A percentile compares a stretch with the other conserved stretches of the same genome.
Evolutionary conservation across 1,139 yeast species (phyloP).

Genomic region (Saccharomycopsis hybrid): DNA sequence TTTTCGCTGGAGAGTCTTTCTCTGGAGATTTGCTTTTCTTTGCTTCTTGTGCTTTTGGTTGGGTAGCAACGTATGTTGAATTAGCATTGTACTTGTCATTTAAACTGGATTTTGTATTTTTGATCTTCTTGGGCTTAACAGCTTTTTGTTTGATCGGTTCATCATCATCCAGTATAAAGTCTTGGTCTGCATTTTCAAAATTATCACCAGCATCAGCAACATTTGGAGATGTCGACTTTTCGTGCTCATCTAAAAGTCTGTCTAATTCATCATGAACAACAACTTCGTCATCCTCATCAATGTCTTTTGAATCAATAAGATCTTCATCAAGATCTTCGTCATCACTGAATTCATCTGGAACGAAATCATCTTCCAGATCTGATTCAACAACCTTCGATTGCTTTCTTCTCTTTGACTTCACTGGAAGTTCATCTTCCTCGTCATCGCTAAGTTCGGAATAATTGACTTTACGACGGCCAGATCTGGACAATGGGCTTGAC

Average conservation of each 20-base stretch:
- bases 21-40: conserved; percentile 24
- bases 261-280: conserved; percentile 18
- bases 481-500: conserved; percentile 17
- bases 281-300: conserved; percentile 22
- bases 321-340: conserved; percentile 30
- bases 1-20: conserved; percentile 34
- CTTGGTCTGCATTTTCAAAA: conserved; percentile 21
- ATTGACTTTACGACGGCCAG: conserved; percentile 27
- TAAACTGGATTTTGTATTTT: too few relatives aligned
- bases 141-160: background rate
- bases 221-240: background rate
- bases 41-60: conserved; percentile 28
- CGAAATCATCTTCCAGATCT: conserved; percentile 27
- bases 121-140: too few relatives aligned
- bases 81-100: conserved; percentile 15
- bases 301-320: conserved; percentile 28
- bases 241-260: conserved; percentile 13
- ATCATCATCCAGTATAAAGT: conserved; percentile 19
- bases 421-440: conserved; percentile 30
- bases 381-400: conserved; percentile 27
- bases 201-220: too few relatives aligned
- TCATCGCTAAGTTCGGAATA: conserved; percentile 36
- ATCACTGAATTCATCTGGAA: conserved; percentile 26
- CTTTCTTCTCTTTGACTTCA: conserved; percentile 20
- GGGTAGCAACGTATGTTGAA: conserved; percentile 10